Conservation (phyloP, 139 green algal genomes). For the Diplosphaera chodatii region DNA sequence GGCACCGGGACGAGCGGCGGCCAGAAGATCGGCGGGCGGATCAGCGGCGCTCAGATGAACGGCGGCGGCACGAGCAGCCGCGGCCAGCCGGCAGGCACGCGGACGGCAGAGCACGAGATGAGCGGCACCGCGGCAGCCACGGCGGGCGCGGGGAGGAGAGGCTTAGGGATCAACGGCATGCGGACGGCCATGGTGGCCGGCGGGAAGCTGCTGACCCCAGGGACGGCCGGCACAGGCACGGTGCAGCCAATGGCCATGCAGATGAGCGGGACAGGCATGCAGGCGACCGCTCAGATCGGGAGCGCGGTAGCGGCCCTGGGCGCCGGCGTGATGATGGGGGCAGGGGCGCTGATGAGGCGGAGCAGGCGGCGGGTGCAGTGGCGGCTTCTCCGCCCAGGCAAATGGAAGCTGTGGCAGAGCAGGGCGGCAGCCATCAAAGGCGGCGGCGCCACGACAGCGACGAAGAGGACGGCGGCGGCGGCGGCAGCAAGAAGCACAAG, state of each 20-base stretch:
- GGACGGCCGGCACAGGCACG: conserved; percentile 1
- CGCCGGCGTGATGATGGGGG: not conserved
- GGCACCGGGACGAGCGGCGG: not conserved
- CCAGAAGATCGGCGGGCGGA: not conserved
- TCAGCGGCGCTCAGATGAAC: too few species aligned
- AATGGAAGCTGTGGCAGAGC: not conserved
- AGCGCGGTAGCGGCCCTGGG: not conserved
- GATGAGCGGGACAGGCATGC: not conserved
- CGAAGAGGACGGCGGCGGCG: not conserved
- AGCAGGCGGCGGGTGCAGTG: too few species aligned
- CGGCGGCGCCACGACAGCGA: not conserved
- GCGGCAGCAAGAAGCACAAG: not conserved
- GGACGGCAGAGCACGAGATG: not conserved
- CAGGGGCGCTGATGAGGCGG: not conserved
- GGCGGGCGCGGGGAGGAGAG: too few species aligned
- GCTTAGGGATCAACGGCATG: not conserved
- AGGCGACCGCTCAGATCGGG: not conserved
- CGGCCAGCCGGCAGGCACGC: too few species aligned
- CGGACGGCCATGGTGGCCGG: too few species aligned
- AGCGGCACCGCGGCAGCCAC: not conserved
- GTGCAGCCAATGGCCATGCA: not conserved
- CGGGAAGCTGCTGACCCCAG: not conserved
- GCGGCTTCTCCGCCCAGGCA: too few species aligned
- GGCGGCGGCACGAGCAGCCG: too few species aligned
- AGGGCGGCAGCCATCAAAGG: not conserved